A percentile compares a stretch with the other conserved stretches of the same genome.
These are phyloP conservation scores for Termitomyces sp. DNA, from an alignment of 768 basidiomycete genomes.

Conservation along the genomic window DNA sequence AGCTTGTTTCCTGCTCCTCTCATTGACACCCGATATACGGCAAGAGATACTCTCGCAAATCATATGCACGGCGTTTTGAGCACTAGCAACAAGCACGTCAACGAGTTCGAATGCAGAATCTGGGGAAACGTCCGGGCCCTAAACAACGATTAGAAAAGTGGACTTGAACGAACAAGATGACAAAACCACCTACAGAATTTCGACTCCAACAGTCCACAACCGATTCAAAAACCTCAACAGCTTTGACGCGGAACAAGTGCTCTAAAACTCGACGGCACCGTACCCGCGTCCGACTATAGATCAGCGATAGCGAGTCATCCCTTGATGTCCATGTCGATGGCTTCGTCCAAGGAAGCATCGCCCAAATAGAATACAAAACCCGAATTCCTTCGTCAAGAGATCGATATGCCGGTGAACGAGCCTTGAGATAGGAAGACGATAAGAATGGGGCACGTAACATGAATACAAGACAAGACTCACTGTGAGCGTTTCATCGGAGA, in stretches of 20 bases:
- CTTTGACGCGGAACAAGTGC: constrained; percentile 76
- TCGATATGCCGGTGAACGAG: constrained; percentile 69
- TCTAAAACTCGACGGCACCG: constrained; percentile 80
- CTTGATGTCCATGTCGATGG: constrained; percentile 44
- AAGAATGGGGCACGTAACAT: constrained; percentile 1
- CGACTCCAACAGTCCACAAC: constrained; percentile 80
- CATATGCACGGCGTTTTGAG: constrained; percentile 85
- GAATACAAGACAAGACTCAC: constrained; percentile 36
- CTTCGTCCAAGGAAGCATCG: constrained; percentile 46
- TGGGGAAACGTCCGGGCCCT: constrained; percentile 34
- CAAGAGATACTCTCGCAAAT: constrained; percentile 76
- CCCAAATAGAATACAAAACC: constrained; percentile 76
- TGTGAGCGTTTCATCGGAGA: constrained; percentile 50
- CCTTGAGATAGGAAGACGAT: constrained; percentile 30
- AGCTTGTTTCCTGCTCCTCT: constrained; percentile 55
- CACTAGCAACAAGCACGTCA: constrained; percentile 77
- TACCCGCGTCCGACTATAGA: constrained; percentile 59
- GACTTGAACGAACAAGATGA: neutral
- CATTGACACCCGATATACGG: constrained; percentile 51
- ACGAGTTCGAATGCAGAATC: constrained; percentile 74
- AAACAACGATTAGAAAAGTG: constrained; percentile 10
- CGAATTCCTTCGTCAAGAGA: constrained; percentile 78
- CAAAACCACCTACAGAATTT: constrained; percentile 38
- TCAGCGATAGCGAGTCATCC: constrained; percentile 64
- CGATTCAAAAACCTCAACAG: constrained; percentile 79